Conservation (phyloP, 108 stramenopile genomes). For the Aurantiochytrium sp. region DNA sequence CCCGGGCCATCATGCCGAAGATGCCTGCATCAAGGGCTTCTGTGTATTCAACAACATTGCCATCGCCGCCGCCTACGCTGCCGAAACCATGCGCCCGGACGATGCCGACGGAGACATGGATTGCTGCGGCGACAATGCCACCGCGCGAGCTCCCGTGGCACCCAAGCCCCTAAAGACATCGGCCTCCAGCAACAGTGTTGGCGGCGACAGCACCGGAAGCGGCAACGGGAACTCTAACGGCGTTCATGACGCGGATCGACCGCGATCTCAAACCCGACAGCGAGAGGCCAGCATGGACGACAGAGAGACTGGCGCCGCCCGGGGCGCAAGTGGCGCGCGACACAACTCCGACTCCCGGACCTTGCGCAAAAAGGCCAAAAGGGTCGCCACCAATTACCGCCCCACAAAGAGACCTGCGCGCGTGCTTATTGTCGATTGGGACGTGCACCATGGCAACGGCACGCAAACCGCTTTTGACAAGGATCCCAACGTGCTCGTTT, state of each 20-base stretch:
- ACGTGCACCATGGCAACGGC: conserved; percentile 78
- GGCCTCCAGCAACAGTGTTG: neutral
- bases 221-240: neutral
- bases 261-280: neutral
- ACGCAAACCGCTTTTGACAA: conserved; percentile 60
- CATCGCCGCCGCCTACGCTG: conserved; percentile 18
- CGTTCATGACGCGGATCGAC: neutral
- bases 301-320: neutral
- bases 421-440: conserved; percentile 57
- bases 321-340: neutral
- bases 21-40: conserved; percentile 58
- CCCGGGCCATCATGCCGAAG: conserved; percentile 78
- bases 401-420: conserved; percentile 5
- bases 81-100: neutral
- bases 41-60: conserved; percentile 75
- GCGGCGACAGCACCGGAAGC: neutral
- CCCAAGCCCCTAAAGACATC: too few relatives aligned
- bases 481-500: conserved; percentile 57
- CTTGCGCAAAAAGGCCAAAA: neutral
- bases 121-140: too few relatives aligned
- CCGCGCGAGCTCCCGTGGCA: too few relatives aligned
- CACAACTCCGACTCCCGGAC: neutral
- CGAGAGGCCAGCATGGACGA: neutral
- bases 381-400: neutral
- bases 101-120: too few relatives aligned